Conservation (phyloP, 495 filamentous ascomycete genomes). For the Talaromyces borbonicus region DNA sequence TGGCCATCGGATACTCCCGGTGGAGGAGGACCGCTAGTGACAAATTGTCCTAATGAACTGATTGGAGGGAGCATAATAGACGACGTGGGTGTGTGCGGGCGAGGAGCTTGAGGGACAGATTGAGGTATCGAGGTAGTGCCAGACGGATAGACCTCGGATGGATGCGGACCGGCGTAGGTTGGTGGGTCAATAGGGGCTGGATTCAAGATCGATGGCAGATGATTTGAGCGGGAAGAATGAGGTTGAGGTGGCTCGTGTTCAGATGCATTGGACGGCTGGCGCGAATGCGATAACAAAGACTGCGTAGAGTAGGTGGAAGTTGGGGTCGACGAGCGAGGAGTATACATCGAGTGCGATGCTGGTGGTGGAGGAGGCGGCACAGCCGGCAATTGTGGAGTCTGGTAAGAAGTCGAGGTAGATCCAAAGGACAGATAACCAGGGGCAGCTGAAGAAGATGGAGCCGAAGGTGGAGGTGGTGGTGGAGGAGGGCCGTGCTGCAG, state of each 20-base stretch:
- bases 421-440: slow-evolving; percentile 33
- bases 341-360: slow-evolving; percentile 14
- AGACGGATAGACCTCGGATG: slow-evolving; percentile 20
- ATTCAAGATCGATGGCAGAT: slow-evolving; percentile 19
- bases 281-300: slow-evolving; percentile 29
- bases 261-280: slow-evolving; percentile 24
- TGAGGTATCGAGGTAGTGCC: not conserved
- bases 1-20: not conserved
- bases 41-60: slow-evolving; percentile 3
- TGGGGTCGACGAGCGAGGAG: not conserved
- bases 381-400: slow-evolving; percentile 35
- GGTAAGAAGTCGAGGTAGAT: slow-evolving; percentile 31
- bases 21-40: not conserved
- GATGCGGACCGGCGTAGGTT: slow-evolving; percentile 19
- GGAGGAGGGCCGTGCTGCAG: slow-evolving; percentile 24
- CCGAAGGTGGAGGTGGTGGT: slow-evolving; percentile 19
- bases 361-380: slow-evolving; percentile 37
- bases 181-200: slow-evolving; percentile 16
- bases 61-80: slow-evolving; percentile 10
- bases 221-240: slow-evolving; percentile 20
- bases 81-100: slow-evolving; percentile 17
- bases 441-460: slow-evolving; percentile 16
- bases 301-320: slow-evolving; percentile 32
- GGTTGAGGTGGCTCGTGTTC: slow-evolving; percentile 26
- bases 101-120: slow-evolving; percentile 10